Base-by-base conservation (phyloP, 345 rosid species). In the Angophora floribunda region DNA sequence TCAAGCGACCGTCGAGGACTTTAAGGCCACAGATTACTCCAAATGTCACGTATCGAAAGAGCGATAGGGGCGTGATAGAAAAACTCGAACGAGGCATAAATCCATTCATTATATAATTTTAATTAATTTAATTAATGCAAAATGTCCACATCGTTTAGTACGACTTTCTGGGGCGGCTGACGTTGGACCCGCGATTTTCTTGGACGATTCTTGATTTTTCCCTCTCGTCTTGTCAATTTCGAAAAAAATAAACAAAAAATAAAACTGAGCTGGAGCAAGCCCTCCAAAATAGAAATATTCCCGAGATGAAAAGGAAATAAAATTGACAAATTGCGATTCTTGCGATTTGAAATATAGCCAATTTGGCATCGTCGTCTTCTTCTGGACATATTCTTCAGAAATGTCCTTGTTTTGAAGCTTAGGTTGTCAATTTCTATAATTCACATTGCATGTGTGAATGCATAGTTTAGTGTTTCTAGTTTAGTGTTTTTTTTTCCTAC, bases 121-220 rank as follows among this genome's bases (percentile, higher is more conserved):
- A n/a, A 0, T 63, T n/a, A 3, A 14, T 0, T n/a, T n/a, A 14
- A 63, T n/a, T n/a, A n/a, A n/a, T n/a, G 75, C 41, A 63, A 14
- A 5, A 63, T 19, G 49, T 41, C 47, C 47, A 22, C 82, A 19
- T 75, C 82, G 5, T 19, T 9, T 19, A 19, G 82, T 17, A 36
- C 49, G 82, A 75, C 82, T 36, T 36, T 36, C 41, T 75, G 17
- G 30, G 70, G 32, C 12, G 17, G 70, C 70, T 63, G 70, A n/a
- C 70, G 16, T 63, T 63, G 82, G 82, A 75, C 82, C 82, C 82
- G 9, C 47, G 82, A 44, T 36, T 55, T 75, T 22, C 82, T 49
- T 41, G 82, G 82, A 75, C 6, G 49, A 6, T 19, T 75, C 82
- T 75, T 75, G 49, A 41, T 41, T 75, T 75, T 19, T 36, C 32